These are phyloP conservation scores for Aquilaria agallochum DNA, from an alignment of 441 rosid genomes.

Conservation along the genomic window DNA sequence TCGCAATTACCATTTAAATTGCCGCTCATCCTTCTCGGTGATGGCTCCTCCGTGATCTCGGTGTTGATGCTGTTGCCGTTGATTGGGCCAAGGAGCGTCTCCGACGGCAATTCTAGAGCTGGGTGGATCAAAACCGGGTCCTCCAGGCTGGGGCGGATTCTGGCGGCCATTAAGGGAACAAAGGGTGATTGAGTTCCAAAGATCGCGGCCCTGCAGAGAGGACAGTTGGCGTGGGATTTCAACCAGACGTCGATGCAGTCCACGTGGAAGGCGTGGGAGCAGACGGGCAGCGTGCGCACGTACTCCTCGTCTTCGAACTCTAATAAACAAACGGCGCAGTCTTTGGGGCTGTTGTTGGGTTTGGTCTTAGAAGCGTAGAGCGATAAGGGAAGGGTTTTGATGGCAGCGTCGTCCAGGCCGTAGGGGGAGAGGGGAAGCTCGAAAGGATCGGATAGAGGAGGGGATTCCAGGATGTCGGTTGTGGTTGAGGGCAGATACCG, in stretches of 20 bases:
- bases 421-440: constrained; percentile 42
- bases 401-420: constrained; percentile 66
- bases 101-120: constrained; percentile 27
- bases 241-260: constrained; percentile 77
- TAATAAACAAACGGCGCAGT: constrained; percentile 65
- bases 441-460: constrained; percentile 59
- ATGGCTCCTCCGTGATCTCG: constrained; percentile 65
- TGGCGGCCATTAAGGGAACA: constrained; percentile 80
- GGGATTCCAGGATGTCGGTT: constrained; percentile 46
- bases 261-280: constrained; percentile 68
- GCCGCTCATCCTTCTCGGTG: constrained; percentile 25
- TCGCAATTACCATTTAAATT: constrained; percentile 19
- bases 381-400: constrained; percentile 57
- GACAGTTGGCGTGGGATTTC: constrained; percentile 72
- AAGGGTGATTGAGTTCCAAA: constrained; percentile 57
- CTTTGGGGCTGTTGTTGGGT: constrained; percentile 11
- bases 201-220: constrained; percentile 70
- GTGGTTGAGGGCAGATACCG: constrained; percentile 43
- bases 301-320: constrained; percentile 72
- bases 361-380: constrained; percentile 36
- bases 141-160: constrained; percentile 79
- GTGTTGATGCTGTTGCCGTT: constrained; percentile 13
- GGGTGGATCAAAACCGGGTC: constrained; percentile 34
- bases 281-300: constrained; percentile 58
- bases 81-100: constrained; percentile 17